A percentile compares a stretch with the other conserved stretches of the same genome.
Conservation (phyloP, 345 rosid genomes). For the Eucalyptus virginea region DNA sequence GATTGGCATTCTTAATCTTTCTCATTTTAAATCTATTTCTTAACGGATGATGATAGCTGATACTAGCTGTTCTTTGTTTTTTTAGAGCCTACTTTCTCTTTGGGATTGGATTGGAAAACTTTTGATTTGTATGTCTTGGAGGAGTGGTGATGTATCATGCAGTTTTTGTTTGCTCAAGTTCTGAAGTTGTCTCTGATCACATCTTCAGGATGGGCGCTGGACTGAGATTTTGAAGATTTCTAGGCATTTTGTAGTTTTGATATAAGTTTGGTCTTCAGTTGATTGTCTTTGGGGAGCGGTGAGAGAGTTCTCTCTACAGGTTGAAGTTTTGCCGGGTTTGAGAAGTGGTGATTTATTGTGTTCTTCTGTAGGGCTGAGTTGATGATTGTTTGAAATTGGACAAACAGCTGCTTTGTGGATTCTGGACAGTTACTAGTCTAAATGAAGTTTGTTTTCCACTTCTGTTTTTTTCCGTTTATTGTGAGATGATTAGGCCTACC, state of each 20-base stretch:
- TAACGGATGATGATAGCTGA: no score
- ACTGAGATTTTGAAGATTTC: background rate
- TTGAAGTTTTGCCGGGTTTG: background rate
- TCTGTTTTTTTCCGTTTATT: background rate
- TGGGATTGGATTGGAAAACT: no score
- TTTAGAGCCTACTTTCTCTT: no score
- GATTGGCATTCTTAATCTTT: no score
- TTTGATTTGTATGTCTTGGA: background rate
- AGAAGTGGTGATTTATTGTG: background rate
- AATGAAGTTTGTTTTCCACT: background rate
- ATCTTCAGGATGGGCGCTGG: background rate
- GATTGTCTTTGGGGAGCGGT: background rate
- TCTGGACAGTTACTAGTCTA: background rate
- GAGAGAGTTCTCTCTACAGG: background rate
- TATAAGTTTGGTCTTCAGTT: background rate
- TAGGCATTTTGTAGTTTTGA: background rate
- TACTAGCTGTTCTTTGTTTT: no score
- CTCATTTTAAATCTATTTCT: no score
- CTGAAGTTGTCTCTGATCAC: background rate
- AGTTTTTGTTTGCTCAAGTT: background rate
- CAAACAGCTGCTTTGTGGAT: background rate
- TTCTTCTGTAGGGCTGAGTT: background rate
- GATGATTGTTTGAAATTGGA: background rate
- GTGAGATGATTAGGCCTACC: background rate
- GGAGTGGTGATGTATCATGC: background rate